Base-by-base conservation (phyloP, 495 filamentous ascomycete genomes). In the Chaetomium fimeti region DNA sequence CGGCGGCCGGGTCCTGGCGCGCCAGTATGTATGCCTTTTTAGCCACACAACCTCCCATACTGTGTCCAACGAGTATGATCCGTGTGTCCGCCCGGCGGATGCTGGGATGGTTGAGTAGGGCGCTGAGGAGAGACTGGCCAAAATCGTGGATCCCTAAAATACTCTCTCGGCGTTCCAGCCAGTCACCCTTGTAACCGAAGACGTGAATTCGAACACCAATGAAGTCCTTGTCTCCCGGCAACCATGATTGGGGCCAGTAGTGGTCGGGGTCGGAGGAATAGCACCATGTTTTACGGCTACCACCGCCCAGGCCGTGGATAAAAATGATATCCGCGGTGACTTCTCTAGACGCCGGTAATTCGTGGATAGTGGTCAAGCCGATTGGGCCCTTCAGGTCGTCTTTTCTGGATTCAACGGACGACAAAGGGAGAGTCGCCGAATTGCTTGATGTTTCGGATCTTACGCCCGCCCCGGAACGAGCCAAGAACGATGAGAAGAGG, bases 31-130 rank as follows among this genome's bases (percentile, higher is more conserved):
- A 77, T 1, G 70, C 68, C 61, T 72, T 81, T 64, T 87, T 87
- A 18, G 79, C 77, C 18, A 87, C 79, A 32, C 80, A 70, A 2
- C 82, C 82, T 25, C 83, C 83, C 82, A 84, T 83, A 64, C 75
- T 79, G 69, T 85, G 83, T 8, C 78, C 81, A 25, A 84, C 70
- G 4, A 84, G 60, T 18, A 84, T 69, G 25, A 84, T 74, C 22
- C 72, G 68, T 12, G 72, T 75, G 59, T 71, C 57, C 18, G 60
- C 53, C 6, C 66, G 66, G 42, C 68, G 69, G 32, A 76, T 69
- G 8, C 29, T 20, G 7, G 70, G 78, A 42, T 75, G 69, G 60
- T 76, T 78, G 6, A 67, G 67, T 2, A 83, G 57, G 22, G 71
- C 74, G 25, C 65, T 74, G 18, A 84, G 67, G 8, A 84, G 56